Percentiles rank a stretch among this genome's conserved stretches.
These are phyloP conservation scores for Acanthamoeba castellanii DNA, from an alignment of 208 protist species.

Conservation along the genomic window DNA sequence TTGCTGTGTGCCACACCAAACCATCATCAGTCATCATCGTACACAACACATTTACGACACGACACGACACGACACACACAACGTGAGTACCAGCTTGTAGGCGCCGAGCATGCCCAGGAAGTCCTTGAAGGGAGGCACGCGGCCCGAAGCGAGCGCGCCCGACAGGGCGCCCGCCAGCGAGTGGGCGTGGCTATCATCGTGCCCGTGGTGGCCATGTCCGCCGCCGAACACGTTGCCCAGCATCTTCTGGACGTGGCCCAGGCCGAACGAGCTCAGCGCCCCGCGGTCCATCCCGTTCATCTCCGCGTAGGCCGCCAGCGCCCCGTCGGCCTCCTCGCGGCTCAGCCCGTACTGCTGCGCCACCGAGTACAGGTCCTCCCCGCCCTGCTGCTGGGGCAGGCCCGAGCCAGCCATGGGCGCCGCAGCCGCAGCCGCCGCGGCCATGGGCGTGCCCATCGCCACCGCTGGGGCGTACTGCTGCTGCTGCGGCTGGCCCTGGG, in stretches of 20 bases:
- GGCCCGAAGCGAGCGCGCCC: not conserved
- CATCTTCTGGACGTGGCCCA: slow-evolving; percentile 10
- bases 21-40: too few species aligned
- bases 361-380: not conserved
- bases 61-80: too few species aligned
- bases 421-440: not conserved
- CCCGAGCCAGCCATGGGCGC: not conserved
- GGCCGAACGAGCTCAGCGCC: not conserved
- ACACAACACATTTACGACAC: too few species aligned
- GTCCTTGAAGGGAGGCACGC: slow-evolving; percentile 11
- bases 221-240: not conserved
- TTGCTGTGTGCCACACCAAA: not conserved
- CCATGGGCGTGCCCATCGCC: not conserved
- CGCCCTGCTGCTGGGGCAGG: not conserved
- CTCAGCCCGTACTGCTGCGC: slow-evolving; percentile 24
- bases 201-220: not conserved
- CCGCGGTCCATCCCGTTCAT: slow-evolving; percentile 35
- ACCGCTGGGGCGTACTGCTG: not conserved
- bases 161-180: not conserved
- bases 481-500: not conserved
- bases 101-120: slow-evolving; percentile 13
- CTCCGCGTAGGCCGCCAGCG: not conserved
- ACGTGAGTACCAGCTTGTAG: not conserved
- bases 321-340: slow-evolving; percentile 23
- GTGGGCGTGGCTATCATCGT: not conserved